A percentile compares a stretch with the other conserved stretches of the same genome.
phyloP scores from a whole-genome alignment of 169 alveolate genomes.

The Fabrea salina region DNA sequence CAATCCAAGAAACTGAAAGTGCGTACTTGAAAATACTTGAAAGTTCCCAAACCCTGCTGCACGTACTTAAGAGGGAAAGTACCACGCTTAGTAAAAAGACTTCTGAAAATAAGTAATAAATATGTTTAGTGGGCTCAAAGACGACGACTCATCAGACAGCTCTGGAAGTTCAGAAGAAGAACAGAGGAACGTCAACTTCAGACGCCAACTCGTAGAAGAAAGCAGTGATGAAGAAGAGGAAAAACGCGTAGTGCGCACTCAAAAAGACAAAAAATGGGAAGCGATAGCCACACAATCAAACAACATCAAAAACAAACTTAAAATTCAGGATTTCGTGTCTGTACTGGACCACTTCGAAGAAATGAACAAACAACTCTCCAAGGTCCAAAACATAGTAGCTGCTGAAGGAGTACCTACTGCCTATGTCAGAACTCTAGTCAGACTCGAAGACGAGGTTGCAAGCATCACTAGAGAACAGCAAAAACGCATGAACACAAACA shows the following conservation, averaged over 20 bases:
- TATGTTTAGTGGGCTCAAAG: no score
- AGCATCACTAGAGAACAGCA: conserved; percentile 10
- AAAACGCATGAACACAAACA: neutral
- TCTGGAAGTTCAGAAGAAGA: conserved; percentile 8
- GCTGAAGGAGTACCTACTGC: conserved; percentile 24
- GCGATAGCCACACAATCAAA: neutral
- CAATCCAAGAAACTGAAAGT: conserved; percentile 90
- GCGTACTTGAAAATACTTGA: conserved; percentile 90
- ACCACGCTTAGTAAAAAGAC: conserved; percentile 62
- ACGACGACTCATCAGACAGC: no score
- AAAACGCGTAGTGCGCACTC: conserved; percentile 17
- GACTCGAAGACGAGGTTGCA: conserved; percentile 25
- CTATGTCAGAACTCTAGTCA: neutral
- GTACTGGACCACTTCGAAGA: neutral
- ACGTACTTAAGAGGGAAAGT: conserved; percentile 86
- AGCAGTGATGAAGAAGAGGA: conserved; percentile 24
- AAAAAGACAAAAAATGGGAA: conserved; percentile 20
- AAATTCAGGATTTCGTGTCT: neutral
- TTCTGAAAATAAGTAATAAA: no score
- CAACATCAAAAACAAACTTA: conserved; percentile 21
- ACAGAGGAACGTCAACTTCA: neutral
- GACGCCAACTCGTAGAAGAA: conserved; percentile 6
- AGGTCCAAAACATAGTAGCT: neutral
- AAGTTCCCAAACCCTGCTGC: conserved; percentile 89
- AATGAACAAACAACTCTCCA: neutral